Percentiles rank a stretch among this genome's conserved stretches.
phyloP scores from a whole-genome alignment of 2,329 filamentous ascomycete genomes.

The Venturia nashicola region DNA sequence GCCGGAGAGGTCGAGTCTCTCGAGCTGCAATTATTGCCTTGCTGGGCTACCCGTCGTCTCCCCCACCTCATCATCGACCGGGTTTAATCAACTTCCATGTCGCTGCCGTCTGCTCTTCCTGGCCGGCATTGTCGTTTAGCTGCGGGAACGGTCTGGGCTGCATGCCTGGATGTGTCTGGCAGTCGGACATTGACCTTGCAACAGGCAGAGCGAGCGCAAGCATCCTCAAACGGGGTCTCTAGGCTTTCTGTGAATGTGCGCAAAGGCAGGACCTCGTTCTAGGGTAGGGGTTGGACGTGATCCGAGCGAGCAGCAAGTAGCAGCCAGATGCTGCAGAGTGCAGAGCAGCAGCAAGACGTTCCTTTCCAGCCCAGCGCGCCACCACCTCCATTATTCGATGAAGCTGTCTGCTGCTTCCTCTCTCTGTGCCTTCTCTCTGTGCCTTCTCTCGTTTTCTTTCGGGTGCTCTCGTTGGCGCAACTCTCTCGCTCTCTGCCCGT shows the following conservation, averaged over 20 bases:
- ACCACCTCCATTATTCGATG: background rate
- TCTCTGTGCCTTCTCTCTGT: background rate
- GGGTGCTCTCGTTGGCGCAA: no score
- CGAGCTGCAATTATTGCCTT: no score
- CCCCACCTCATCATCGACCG: background rate
- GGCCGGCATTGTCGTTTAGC: slow-evolving; percentile 1
- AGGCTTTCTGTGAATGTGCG: background rate
- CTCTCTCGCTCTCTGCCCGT: no score
- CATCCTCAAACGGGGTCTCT: background rate
- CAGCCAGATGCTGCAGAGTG: no score
- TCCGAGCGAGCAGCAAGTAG: background rate
- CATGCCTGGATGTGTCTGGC: background rate
- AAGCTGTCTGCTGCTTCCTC: background rate
- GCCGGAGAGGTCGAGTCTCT: no score
- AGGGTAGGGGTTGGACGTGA: background rate
- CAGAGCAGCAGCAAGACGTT: background rate
- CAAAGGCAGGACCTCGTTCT: background rate
- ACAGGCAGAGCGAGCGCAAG: no score
- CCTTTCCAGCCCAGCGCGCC: background rate
- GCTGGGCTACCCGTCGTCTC: background rate
- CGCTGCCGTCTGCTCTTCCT: background rate
- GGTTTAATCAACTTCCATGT: background rate
- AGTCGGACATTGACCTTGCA: background rate
- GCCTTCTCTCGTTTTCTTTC: background rate
- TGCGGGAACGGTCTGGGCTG: background rate